phyloP scores from a whole-genome alignment of 2,329 filamentous ascomycete genomes.

The Alternaria tenuissima region DNA sequence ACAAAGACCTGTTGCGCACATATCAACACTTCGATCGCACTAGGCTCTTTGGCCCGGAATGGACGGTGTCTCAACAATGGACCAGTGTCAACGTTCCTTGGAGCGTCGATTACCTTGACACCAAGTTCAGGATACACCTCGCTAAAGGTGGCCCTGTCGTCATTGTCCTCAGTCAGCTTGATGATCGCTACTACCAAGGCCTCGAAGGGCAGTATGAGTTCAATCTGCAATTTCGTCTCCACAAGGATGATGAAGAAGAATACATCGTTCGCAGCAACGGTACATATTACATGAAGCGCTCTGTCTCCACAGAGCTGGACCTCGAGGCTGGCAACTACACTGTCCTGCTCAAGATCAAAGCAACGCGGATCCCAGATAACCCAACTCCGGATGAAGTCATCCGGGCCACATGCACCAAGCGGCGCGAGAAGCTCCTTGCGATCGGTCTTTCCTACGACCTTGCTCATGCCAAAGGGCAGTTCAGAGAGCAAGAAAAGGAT shows the following conservation, averaged over 20 bases:
- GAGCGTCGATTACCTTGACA: constrained; percentile 68
- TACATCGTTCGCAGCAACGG: constrained; percentile 66
- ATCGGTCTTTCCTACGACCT: constrained; percentile 76
- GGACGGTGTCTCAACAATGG: constrained; percentile 69
- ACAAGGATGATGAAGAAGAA: constrained; percentile 67
- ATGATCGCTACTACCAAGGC: constrained; percentile 67
- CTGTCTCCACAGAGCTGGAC: constrained; percentile 78
- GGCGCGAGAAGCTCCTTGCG: constrained; percentile 75
- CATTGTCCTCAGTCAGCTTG: constrained; percentile 67
- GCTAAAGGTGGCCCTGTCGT: constrained; percentile 62
- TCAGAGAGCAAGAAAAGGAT: constrained; percentile 61
- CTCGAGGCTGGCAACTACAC: constrained; percentile 79
- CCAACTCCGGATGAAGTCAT: constrained; percentile 73
- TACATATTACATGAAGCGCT: constrained; percentile 71
- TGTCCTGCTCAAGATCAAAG: constrained; percentile 77
- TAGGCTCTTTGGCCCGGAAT: constrained; percentile 66
- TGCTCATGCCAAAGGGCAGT: constrained; percentile 71
- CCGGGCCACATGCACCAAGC: constrained; percentile 66
- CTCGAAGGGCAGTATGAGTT: constrained; percentile 66
- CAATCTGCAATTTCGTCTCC: constrained; percentile 65
- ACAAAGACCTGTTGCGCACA: constrained; percentile 65
- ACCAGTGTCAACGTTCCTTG: constrained; percentile 67
- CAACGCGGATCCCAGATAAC: constrained; percentile 62
- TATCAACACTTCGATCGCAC: constrained; percentile 69
- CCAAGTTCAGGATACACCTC: constrained; percentile 65